These are phyloP conservation scores for Phytophthora pinifolia DNA, from an alignment of 352 stramenopile species.

Conservation along the genomic window DNA sequence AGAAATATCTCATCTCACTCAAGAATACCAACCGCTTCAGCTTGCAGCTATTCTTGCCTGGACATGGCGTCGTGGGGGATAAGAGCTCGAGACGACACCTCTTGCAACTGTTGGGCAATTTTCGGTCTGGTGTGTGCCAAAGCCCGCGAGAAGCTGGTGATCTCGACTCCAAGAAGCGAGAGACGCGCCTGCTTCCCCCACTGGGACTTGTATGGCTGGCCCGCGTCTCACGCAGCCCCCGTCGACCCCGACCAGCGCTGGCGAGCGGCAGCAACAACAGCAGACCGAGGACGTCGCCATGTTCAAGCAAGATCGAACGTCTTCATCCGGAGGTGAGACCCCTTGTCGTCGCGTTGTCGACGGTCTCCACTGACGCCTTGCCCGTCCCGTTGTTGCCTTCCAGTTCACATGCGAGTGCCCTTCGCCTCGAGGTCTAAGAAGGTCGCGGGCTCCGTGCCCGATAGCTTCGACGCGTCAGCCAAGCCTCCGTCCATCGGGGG, in stretches of 20 bases:
- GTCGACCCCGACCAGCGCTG: conserved; percentile 13
- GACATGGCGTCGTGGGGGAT: conserved; percentile 14
- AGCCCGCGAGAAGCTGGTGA: conserved; percentile 5
- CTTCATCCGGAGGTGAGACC: conserved; percentile 9
- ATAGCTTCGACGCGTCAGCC: conserved; percentile 32
- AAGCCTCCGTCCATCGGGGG: conserved; percentile 24
- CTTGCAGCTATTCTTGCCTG: conserved; percentile 15
- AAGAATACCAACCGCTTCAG: conserved; percentile 8
- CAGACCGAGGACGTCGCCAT: conserved; percentile 23
- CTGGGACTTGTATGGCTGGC: conserved; percentile 24
- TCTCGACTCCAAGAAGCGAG: neutral
- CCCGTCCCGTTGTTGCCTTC: conserved; percentile 13
- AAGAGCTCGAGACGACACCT: conserved; percentile 22
- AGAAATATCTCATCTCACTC: too few species aligned
- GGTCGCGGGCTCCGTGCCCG: conserved; percentile 18
- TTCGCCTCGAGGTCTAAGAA: conserved; percentile 41
- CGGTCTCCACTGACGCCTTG: conserved; percentile 10
- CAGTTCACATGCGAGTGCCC: conserved; percentile 47
- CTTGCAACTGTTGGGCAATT: conserved; percentile 1
- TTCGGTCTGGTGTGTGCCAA: too few species aligned
- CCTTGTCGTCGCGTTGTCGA: conserved; percentile 18
- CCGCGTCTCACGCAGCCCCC: conserved; percentile 19
- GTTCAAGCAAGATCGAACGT: conserved; percentile 31
- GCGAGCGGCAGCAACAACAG: conserved; percentile 8
- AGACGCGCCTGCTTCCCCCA: conserved; percentile 3